A percentile compares a stretch with the other conserved stretches of the same genome.
Conservation (phyloP, 1,284 basidiomycete species). For the Phellopilus nigrolimitatus region DNA sequence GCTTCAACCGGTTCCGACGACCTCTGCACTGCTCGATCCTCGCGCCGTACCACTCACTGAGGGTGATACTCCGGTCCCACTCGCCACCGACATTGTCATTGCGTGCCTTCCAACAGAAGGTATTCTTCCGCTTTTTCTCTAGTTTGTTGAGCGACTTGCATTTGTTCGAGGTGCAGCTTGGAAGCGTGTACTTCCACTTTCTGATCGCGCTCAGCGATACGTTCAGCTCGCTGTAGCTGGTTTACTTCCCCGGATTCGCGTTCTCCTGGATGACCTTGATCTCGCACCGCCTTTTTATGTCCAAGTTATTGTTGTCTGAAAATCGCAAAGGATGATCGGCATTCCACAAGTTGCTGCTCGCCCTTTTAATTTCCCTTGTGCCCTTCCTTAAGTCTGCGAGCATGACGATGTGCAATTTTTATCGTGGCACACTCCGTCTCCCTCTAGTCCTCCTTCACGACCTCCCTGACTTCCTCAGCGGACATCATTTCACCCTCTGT, state of each 20-base stretch:
- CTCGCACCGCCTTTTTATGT: conserved; percentile 97
- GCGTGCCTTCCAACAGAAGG: conserved; percentile 90
- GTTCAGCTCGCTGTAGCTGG: conserved; percentile 93
- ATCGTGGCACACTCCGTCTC: conserved; percentile 88
- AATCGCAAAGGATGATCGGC: conserved; percentile 93
- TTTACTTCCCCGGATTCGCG: conserved; percentile 96
- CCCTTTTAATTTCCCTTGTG: conserved; percentile 89
- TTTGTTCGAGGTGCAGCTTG: conserved; percentile 77
- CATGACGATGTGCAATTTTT: conserved; percentile 82
- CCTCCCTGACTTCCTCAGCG: conserved; percentile 97
- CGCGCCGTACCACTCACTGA: no score
- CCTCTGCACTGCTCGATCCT: no score
- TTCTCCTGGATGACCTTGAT: conserved; percentile 98
- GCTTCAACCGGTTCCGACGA: no score
- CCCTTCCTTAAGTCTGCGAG: conserved; percentile 86
- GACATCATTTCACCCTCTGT: conserved; percentile 94
- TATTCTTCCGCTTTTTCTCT: conserved; percentile 98
- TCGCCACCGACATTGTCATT: no score
- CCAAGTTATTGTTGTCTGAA: conserved; percentile 82
- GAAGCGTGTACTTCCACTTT: conserved; percentile 84
- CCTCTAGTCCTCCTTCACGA: conserved; percentile 95
- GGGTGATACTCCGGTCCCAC: no score
- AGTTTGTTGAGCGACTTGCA: conserved; percentile 92
- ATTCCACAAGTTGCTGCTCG: conserved; percentile 91
- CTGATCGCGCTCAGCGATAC: conserved; percentile 92